Base-by-base conservation (phyloP, 352 stramenopile genomes). In the Chrysophaeum taylorii region DNA sequence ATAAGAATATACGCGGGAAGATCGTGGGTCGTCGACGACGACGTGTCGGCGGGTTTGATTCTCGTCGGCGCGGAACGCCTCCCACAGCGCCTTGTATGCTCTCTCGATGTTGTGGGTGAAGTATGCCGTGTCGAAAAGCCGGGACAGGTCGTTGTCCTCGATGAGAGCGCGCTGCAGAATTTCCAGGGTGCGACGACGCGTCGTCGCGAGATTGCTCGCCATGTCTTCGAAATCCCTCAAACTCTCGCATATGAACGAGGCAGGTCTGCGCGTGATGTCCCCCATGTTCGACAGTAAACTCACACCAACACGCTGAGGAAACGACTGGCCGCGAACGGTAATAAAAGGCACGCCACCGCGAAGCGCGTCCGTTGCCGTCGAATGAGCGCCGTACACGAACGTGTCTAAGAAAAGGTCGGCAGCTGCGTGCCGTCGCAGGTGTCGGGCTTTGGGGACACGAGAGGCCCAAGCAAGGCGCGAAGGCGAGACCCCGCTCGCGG, bases 401-500 rank as follows among this genome's bases (percentile, higher is more conserved):
- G 88, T 91, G 68, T 96, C 90, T 15, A 96, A 72, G 62, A 96
- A 96, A 14, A 96, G 38, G 68, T 96, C 89, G 0, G 84, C 87
- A 16, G 82, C 53, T 5, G 73, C 73, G 27, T 94, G 72, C 0
- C 89, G 81, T 0, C 74, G 73, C 4, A 96, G 73, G 69, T 96
- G 90, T 0, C 42, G 16, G 4, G 41, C 64, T 52, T 93, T 91
- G n/a, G 78, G 37, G 0, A 83, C 64, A 7, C 84, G 78, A n/a
- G 71, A 66, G 0, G 88, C 86, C 73, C 96, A 95, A 33, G 91
- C n/a, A n/a, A n/a, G n/a, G n/a, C n/a, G n/a, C n/a, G n/a, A n/a
- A n/a, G n/a, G 35, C 27, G 52, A 70, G 41, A 74, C 68, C 18
- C 70, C 70, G 39, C 23, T 16, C 0, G 73, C 75, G 31, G 81